These are phyloP conservation scores for Mariannaea elegans DNA, from an alignment of 2,329 filamentous ascomycete species.

Conservation along the genomic window DNA sequence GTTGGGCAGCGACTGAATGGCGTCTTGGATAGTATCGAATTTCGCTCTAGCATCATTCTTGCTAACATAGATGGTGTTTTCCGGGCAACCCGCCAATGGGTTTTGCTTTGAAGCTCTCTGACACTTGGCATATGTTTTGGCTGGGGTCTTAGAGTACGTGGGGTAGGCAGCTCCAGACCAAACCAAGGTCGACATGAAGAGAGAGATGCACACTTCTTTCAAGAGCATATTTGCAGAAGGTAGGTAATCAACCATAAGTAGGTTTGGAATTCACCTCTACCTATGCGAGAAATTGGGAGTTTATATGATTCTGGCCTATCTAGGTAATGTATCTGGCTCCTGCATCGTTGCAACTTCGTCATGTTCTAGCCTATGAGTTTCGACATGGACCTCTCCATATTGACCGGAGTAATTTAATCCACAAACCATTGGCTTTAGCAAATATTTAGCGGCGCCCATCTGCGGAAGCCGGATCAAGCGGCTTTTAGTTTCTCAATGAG, in stretches of 20 bases:
- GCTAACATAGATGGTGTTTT: conserved; percentile 53
- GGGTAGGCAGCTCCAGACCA: conserved; percentile 6
- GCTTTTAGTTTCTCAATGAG: background rate
- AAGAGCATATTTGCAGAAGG: background rate
- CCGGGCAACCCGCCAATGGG: conserved; percentile 47
- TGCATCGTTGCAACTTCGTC: too few relatives aligned
- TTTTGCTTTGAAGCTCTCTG: conserved; percentile 23
- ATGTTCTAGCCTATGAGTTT: too few relatives aligned
- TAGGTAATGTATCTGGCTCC: too few relatives aligned
- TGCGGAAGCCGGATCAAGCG: background rate
- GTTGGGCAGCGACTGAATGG: conserved; percentile 51
- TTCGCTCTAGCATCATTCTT: conserved; percentile 44
- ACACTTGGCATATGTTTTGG: conserved; percentile 32
- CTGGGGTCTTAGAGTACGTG: conserved; percentile 14
- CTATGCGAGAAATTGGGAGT: background rate
- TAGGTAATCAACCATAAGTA: too few relatives aligned
- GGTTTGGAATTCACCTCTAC: too few relatives aligned
- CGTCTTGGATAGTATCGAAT: conserved; percentile 51
- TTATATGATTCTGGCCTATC: too few relatives aligned
- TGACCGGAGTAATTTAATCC: background rate
- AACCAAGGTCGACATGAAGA: background rate
- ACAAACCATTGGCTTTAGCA: background rate
- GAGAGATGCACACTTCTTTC: background rate
- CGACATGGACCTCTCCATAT: too few relatives aligned
- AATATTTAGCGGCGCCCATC: background rate